phyloP scores from a whole-genome alignment of 306 rosid species.

The Vachellia collinsii region DNA sequence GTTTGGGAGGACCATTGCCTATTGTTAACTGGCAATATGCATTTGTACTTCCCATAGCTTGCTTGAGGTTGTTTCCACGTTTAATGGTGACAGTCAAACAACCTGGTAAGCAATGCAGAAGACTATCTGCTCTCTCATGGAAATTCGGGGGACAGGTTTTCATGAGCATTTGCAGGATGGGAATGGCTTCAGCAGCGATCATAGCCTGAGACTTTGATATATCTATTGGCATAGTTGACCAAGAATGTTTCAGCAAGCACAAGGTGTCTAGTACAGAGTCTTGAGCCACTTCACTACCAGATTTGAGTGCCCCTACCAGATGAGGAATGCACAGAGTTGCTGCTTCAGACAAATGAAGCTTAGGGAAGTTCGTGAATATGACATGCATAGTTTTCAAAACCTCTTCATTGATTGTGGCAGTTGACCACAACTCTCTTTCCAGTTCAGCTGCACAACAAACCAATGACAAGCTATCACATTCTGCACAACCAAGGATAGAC shows the following conservation, averaged over 20 bases:
- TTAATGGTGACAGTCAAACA: constrained; percentile 91
- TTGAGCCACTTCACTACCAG: constrained; percentile 89
- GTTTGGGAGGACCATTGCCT: constrained; percentile 93
- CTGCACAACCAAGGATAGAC: neutral
- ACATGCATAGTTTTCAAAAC: constrained; percentile 88
- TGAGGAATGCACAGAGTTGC: constrained; percentile 96
- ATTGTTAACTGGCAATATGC: constrained; percentile 91
- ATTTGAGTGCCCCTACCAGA: constrained; percentile 87
- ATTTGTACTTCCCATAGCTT: constrained; percentile 93
- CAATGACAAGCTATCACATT: constrained; percentile 17
- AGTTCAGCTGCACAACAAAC: constrained; percentile 79
- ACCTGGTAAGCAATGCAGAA: constrained; percentile 96
- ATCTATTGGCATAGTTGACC: constrained; percentile 96
- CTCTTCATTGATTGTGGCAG: constrained; percentile 90
- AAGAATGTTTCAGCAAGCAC: constrained; percentile 83
- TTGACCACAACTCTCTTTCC: constrained; percentile 92
- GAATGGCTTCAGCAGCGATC: constrained; percentile 96
- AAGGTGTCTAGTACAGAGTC: constrained; percentile 84
- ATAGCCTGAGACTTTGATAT: constrained; percentile 80
- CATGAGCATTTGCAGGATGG: constrained; percentile 96
- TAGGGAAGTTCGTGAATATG: constrained; percentile 87
- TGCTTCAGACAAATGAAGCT: constrained; percentile 94
- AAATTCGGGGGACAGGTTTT: constrained; percentile 98
- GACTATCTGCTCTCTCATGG: constrained; percentile 94
- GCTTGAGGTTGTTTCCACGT: constrained; percentile 93